Evolutionary conservation across 805 yeast species (phyloP), one percentile per base, ranked within the genome.

Genomic region (Diddensiella caesifluorescens): DNA sequence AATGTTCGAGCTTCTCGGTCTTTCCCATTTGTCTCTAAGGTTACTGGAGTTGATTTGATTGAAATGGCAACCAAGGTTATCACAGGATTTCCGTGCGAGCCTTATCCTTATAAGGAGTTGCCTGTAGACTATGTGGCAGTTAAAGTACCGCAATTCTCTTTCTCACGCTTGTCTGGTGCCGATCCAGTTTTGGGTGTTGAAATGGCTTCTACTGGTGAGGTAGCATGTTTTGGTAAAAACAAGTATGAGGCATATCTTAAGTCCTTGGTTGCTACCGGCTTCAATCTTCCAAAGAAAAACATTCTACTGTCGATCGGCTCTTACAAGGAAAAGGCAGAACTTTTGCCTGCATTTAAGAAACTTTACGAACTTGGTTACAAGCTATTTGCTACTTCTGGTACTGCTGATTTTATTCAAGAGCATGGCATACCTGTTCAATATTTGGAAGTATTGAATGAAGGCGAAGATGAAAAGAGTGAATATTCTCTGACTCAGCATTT

Each of bases 121-220:
- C 96, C 97, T 46, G 87, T 81, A 56, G 90, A 90, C 63, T 90
- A 88, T 68, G 94, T 92, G 63, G 96, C 96, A 47, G 79, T 88
- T 48, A 90, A 90, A 72, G 97, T 89, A 45, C 97, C 97, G 9
- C 97, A 90, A 67, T 90, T 90, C 69, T 89, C 97, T 4, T 90
- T 92, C 80, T 83, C 97, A 22, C 80, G 97, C 65, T 75, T 90
- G 53, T 85, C 96, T 36, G 97, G 97, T 55, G 97, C 97, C 42
- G 97, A 90, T 64, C 97, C 97, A 41, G 88, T 90, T 48, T 73
- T 90, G 52, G 97, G 97, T 70, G 97, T 90, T 51, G 97, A 90
- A 69, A 90, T 90, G 97, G 96, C 97, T 15, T 90, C 97, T 22
- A 90, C 97, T 48, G 97, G 97, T 74, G 97, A 88, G 67, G 97